A percentile compares a stretch with the other conserved stretches of the same genome.
phyloP scores from a whole-genome alignment of 495 filamentous ascomycete species.

The Cercophora scortea region DNA sequence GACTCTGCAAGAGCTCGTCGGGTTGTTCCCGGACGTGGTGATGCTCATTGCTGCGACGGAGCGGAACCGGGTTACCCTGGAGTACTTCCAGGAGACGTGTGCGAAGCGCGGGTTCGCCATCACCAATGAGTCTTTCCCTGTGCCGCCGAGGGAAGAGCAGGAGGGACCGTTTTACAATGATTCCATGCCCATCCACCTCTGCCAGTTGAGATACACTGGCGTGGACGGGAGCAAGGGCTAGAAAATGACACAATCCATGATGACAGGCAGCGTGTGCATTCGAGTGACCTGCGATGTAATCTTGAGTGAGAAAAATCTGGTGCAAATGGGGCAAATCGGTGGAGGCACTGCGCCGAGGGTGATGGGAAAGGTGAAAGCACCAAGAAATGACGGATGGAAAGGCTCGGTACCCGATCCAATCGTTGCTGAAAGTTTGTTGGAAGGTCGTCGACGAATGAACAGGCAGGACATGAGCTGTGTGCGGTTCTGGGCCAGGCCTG shows the following conservation, averaged over 20 bases:
- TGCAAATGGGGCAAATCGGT: background rate
- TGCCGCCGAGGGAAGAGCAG: constrained; percentile 27
- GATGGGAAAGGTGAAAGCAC: background rate
- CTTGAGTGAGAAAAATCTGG: too few species aligned
- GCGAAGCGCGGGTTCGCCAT: constrained; percentile 23
- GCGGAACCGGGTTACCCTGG: constrained; percentile 38
- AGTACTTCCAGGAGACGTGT: constrained; percentile 32
- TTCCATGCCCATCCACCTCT: constrained; percentile 34
- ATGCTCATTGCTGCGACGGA: constrained; percentile 43
- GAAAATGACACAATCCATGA: background rate
- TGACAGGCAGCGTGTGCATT: too few species aligned
- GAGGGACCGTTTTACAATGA: constrained; percentile 42
- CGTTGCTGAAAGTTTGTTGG: too few species aligned
- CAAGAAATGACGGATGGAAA: too few species aligned
- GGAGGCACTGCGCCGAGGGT: background rate
- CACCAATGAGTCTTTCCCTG: constrained; percentile 24
- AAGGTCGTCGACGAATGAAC: too few species aligned
- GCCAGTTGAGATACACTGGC: constrained; percentile 19
- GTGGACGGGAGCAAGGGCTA: background rate
- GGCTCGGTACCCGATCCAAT: too few species aligned
- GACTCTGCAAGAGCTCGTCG: constrained; percentile 35
- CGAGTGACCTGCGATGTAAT: too few species aligned
- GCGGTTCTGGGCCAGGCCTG: background rate
- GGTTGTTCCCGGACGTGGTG: constrained; percentile 22
- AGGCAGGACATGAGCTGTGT: too few species aligned